Percentiles rank a stretch among this genome's conserved stretches.
Evolutionary conservation across 2,329 filamentous ascomycete genomes (phyloP).

Genomic region (Xylariaceae sp.): DNA sequence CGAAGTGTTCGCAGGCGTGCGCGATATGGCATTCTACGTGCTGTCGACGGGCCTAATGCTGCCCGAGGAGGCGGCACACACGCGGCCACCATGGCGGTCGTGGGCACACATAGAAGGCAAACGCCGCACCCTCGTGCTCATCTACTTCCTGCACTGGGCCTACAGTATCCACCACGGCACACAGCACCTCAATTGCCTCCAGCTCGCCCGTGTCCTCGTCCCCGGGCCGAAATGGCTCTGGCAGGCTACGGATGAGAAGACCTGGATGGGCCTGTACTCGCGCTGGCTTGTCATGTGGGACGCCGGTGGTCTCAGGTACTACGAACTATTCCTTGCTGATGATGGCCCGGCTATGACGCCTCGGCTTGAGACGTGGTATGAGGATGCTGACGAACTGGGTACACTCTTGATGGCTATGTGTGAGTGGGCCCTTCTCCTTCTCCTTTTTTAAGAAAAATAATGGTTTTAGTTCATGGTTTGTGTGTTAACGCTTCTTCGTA

Average conservation of each 20-base stretch:
- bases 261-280: slow-evolving; percentile 33
- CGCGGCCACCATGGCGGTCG: slow-evolving; percentile 31
- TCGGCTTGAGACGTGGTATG: slow-evolving; percentile 36
- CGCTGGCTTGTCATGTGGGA: slow-evolving; percentile 34
- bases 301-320: slow-evolving; percentile 27
- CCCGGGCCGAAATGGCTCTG: slow-evolving; percentile 36
- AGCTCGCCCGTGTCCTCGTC: slow-evolving; percentile 36
- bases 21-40: slow-evolving; percentile 30
- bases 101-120: slow-evolving; percentile 51
- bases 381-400: slow-evolving; percentile 39
- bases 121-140: slow-evolving; percentile 37
- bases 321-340: slow-evolving; percentile 30
- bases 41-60: slow-evolving; percentile 32
- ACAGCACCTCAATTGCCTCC: slow-evolving; percentile 33
- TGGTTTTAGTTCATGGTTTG: too few relatives aligned
- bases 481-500: slow-evolving; percentile 2
- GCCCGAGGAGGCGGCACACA: slow-evolving; percentile 31
- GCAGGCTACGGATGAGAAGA: slow-evolving; percentile 29
- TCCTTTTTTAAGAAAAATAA: not conserved
- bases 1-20: slow-evolving; percentile 29
- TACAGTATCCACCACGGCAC: slow-evolving; percentile 34
- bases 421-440: slow-evolving; percentile 6
- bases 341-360: slow-evolving; percentile 29
- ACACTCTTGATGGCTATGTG: slow-evolving; percentile 35
- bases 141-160: slow-evolving; percentile 37